phyloP scores from a whole-genome alignment of 805 yeast species.

The Saturnispora diversa region DNA sequence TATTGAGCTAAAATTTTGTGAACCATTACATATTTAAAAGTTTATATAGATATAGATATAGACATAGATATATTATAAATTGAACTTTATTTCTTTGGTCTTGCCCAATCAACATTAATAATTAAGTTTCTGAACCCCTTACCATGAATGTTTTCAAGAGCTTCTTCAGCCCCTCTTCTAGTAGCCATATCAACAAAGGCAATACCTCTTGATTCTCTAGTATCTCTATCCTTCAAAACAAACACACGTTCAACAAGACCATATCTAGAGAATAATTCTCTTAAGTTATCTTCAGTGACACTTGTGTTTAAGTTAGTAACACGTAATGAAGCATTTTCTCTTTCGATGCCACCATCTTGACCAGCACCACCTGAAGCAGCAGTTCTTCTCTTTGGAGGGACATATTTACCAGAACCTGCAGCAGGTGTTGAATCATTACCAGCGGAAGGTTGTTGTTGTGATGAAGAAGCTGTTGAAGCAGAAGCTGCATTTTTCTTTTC shows the following conservation, averaged over 20 bases:
- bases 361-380: conserved; percentile 29
- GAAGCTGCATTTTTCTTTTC: conserved; percentile 10
- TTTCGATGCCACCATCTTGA: conserved; percentile 31
- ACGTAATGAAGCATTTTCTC: conserved; percentile 87
- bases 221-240: conserved; percentile 83
- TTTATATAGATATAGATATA: background rate
- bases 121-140: conserved; percentile 89
- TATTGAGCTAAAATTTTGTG: too few species aligned
- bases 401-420: conserved; percentile 34
- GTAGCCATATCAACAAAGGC: conserved; percentile 83
- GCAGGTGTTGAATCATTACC: conserved; percentile 8
- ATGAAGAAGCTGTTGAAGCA: conserved; percentile 5
- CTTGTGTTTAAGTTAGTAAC: conserved; percentile 83
- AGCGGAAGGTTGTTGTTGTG: conserved; percentile 14
- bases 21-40: too few species aligned
- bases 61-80: background rate
- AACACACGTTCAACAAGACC: conserved; percentile 69
- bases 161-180: conserved; percentile 63
- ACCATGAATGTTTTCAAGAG: conserved; percentile 72
- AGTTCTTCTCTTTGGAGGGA: conserved; percentile 54
- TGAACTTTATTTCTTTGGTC: conserved; percentile 28
- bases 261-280: conserved; percentile 62
- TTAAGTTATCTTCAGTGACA: conserved; percentile 74
- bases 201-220: conserved; percentile 91
- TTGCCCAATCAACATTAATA: conserved; percentile 56